Evolutionary conservation across 2,329 filamentous ascomycete species (phyloP), one percentile per base, ranked within the genome.

Genomic region (Raffaelea albimanens): DNA sequence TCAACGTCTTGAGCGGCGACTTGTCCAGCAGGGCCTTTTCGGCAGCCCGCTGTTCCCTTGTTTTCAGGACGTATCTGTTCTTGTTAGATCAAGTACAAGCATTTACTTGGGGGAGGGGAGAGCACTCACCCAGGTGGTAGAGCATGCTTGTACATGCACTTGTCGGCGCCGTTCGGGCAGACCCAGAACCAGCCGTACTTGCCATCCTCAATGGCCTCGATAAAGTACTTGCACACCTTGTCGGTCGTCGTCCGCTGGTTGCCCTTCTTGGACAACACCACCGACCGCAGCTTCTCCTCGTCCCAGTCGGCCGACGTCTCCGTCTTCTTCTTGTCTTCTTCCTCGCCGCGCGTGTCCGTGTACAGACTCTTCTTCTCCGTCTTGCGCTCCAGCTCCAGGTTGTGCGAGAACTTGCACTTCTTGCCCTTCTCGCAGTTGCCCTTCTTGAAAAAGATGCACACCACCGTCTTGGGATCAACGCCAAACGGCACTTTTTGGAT

Each of bases 131-230:
- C 93, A 61, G 90, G 86, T 58, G 94, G 93, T 59, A 98, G 75
- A 60, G 86, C 89, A 67, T 98, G 93, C 69, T 86, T 90, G 65
- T 98, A 98, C 84, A 93, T 97, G 85, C 93, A 98, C 68, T 95
- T 87, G 63, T 98, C 85, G 54, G 87, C 91, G 55, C 89, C 90
- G 61, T 97, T 97, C 42, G 93, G 93, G 76, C 93, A 98, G 50
- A 82, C 76, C 93, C 93, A 98, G 70, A 98, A 97, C 93, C 93
- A 98, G 53, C 93, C 93, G 60, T 98, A 98, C 68, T 97, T 98
- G 59, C 89, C 87, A 62, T 98, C 93, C 69, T 98, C 93, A 53
- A 98, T 93, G 22, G 93, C 93, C 57, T 90, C 83, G 63, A 97
- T 93, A 65, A 98, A 98, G 73, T 72, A 95, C 69, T 97, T 98